phyloP scores from a whole-genome alignment of 1,139 yeast genomes.

The Lodderomyces orthopsilosis region DNA sequence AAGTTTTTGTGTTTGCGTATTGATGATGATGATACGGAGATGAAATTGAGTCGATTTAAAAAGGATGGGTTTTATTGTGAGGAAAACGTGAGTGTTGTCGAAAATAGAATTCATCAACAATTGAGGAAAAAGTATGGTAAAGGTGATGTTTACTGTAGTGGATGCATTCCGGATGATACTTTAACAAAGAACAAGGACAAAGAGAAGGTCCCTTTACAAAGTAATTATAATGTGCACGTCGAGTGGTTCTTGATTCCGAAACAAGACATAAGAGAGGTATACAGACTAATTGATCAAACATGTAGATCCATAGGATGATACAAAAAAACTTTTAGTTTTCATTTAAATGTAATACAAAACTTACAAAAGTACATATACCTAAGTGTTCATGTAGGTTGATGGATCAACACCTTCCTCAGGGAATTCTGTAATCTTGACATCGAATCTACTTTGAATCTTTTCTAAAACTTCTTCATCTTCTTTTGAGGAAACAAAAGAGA shows the following conservation, averaged over 20 bases:
- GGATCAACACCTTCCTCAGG: constrained; percentile 99
- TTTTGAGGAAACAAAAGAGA: constrained; percentile 81
- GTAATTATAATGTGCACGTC: constrained; percentile 40
- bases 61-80: constrained; percentile 34
- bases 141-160: constrained; percentile 44
- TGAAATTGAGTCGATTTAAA: constrained; percentile 13
- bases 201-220: constrained; percentile 9
- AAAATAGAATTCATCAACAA: constrained; percentile 37
- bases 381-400: constrained; percentile 96
- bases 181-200: constrained; percentile 2
- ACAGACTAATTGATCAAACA: constrained; percentile 35
- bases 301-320: constrained; percentile 15
- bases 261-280: constrained; percentile 34
- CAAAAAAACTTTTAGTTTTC: background rate
- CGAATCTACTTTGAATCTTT: constrained; percentile 95
- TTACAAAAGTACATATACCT: constrained; percentile 14
- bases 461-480: constrained; percentile 89
- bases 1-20: constrained; percentile 6
- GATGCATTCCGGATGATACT: constrained; percentile 22
- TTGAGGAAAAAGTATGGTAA: constrained; percentile 38
- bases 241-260: constrained; percentile 63
- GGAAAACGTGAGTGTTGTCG: constrained; percentile 31
- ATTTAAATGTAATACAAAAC: constrained; percentile 1
- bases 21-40: background rate
- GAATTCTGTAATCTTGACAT: constrained; percentile 90